Conservation (phyloP, 2,329 filamentous ascomycete genomes). For the Drechmeria coniospora region DNA sequence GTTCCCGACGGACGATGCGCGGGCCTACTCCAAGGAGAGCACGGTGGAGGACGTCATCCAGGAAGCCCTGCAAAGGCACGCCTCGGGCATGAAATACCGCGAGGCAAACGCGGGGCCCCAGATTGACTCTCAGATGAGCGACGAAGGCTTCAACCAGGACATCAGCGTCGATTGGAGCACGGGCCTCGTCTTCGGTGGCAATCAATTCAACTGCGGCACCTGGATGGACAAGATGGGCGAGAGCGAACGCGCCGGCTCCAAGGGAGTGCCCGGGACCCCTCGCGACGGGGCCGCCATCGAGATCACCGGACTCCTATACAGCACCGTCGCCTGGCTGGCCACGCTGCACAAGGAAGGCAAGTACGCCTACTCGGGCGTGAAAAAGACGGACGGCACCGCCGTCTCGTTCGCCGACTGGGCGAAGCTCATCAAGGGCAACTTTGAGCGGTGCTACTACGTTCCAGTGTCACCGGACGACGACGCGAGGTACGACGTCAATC, state of each 20-base stretch:
- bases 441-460: conserved; percentile 85
- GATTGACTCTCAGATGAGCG: conserved; percentile 85
- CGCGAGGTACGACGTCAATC: conserved; percentile 62
- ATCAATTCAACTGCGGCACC: conserved; percentile 87
- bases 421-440: conserved; percentile 61
- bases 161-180: conserved; percentile 81
- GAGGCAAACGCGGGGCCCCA: conserved; percentile 85
- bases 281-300: conserved; percentile 91
- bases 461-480: conserved; percentile 58
- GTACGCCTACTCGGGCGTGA: conserved; percentile 61
- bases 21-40: conserved; percentile 74
- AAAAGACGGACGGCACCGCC: conserved; percentile 38
- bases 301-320: conserved; percentile 88
- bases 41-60: conserved; percentile 83
- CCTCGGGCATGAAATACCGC: conserved; percentile 75
- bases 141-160: conserved; percentile 82
- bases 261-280: conserved; percentile 90
- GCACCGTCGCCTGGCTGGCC: conserved; percentile 67
- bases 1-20: conserved; percentile 66
- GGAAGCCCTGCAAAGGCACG: conserved; percentile 84
- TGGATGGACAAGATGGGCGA: conserved; percentile 99
- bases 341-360: conserved; percentile 50
- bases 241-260: conserved; percentile 75
- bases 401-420: conserved; percentile 73
- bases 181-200: conserved; percentile 87